Conservation (phyloP, 1,284 basidiomycete genomes). For the Cystobasidium pallidum region DNA sequence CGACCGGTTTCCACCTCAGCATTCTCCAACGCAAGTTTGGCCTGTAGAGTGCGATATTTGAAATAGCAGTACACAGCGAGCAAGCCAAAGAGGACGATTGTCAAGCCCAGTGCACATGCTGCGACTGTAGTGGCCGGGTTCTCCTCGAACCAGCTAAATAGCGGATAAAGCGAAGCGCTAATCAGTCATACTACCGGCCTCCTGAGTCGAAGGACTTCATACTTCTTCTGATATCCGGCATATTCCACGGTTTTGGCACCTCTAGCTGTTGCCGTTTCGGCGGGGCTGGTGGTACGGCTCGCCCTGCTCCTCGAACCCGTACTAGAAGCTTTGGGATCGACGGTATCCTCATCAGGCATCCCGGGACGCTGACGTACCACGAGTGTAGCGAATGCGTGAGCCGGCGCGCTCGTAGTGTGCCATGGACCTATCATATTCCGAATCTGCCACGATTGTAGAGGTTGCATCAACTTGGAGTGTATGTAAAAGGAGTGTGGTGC, state of each 20-base stretch:
- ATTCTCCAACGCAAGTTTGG: conserved; percentile 3
- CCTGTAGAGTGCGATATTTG: conserved; percentile 11
- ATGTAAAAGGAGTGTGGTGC: conserved; percentile 6
- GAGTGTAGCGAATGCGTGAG: background rate
- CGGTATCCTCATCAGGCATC: background rate
- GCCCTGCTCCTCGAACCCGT: background rate
- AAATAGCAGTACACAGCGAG: conserved; percentile 27
- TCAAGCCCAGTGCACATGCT: conserved; percentile 9
- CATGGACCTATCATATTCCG: background rate
- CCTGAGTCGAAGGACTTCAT: background rate
- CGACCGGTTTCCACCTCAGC: conserved; percentile 16
- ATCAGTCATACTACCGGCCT: too few relatives aligned
- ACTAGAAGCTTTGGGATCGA: background rate
- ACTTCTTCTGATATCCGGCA: background rate
- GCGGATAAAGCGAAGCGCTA: too few relatives aligned
- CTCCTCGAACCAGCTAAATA: conserved; percentile 27
- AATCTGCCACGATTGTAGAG: background rate
- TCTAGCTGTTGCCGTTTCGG: background rate
- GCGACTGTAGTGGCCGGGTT: conserved; percentile 16
- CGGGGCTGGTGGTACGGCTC: conserved; percentile 1
- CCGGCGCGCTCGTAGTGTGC: background rate
- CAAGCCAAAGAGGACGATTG: conserved; percentile 21
- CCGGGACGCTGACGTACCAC: background rate
- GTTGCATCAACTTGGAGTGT: background rate
- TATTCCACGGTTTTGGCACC: background rate